A percentile compares a stretch with the other conserved stretches of the same genome.
These are phyloP conservation scores for Paragyromitra xinjiangensis DNA, from an alignment of 495 filamentous ascomycete species.

Conservation along the genomic window DNA sequence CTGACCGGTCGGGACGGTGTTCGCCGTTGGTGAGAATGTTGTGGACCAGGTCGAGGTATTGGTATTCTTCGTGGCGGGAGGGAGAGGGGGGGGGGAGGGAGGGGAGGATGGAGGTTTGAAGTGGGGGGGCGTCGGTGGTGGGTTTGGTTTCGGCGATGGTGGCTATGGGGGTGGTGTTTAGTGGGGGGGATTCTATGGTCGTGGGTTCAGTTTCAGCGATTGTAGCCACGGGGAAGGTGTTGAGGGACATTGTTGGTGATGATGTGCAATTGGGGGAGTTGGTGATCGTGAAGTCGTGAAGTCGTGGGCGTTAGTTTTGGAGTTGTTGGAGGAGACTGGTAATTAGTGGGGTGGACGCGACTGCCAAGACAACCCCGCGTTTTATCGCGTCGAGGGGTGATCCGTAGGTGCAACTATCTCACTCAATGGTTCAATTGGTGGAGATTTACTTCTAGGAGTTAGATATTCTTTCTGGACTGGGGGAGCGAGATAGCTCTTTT, in stretches of 20 bases:
- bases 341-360: constrained; percentile 25
- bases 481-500: not conserved
- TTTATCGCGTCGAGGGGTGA: not conserved
- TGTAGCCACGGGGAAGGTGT: constrained; percentile 30
- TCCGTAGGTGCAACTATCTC: not conserved
- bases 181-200: not conserved
- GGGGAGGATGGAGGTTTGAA: constrained; percentile 1
- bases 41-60: constrained; percentile 79
- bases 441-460: not conserved
- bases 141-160: constrained; percentile 39
- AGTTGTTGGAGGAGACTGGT: not conserved
- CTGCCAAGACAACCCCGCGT: constrained; percentile 40
- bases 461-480: not conserved
- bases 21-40: constrained; percentile 79
- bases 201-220: constrained; percentile 34
- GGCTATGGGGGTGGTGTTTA: constrained; percentile 31
- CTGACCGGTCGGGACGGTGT: constrained; percentile 76
- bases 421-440: not conserved
- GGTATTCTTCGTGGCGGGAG: constrained; percentile 72
- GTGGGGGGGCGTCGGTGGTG: not conserved
- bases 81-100: constrained; percentile 45
- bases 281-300: not conserved
- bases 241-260: constrained; percentile 23
- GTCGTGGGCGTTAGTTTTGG: not conserved
- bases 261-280: not conserved